A percentile compares a stretch with the other conserved stretches of the same genome.
phyloP scores from a whole-genome alignment of 495 filamentous ascomycete species.

The Penicillium waksmanii region DNA sequence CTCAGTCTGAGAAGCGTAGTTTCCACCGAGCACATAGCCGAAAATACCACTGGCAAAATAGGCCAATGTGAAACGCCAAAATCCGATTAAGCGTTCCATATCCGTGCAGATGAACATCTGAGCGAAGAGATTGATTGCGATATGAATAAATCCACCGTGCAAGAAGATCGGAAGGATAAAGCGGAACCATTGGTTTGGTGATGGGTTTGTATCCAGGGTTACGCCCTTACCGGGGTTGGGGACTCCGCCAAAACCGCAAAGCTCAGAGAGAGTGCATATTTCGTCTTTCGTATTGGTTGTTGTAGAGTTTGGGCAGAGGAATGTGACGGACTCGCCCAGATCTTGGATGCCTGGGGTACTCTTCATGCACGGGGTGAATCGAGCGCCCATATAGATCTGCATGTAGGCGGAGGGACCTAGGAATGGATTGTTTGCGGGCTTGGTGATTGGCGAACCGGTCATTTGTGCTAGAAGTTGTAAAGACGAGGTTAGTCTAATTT shows the following conservation, averaged over 20 bases:
- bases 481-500: neutral
- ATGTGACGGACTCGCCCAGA: conserved; percentile 52
- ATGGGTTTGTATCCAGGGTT: conserved; percentile 46
- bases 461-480: conserved; percentile 38
- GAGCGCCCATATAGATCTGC: conserved; percentile 94
- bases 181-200: conserved; percentile 93
- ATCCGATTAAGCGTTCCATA: conserved; percentile 87
- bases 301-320: conserved; percentile 79
- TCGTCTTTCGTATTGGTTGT: conserved; percentile 50
- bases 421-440: conserved; percentile 92
- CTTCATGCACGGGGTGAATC: conserved; percentile 95
- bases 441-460: conserved; percentile 72
- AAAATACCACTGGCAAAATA: conserved; percentile 94
- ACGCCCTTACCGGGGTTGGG: conserved; percentile 56
- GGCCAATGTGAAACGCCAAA: conserved; percentile 81
- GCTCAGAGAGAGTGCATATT: conserved; percentile 70
- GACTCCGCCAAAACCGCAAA: conserved; percentile 81
- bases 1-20: conserved; percentile 79
- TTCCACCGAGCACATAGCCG: conserved; percentile 93
- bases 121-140: conserved; percentile 90
- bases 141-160: conserved; percentile 91
- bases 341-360: conserved; percentile 69
- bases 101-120: conserved; percentile 86
- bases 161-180: conserved; percentile 97
- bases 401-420: conserved; percentile 90